Conservation (phyloP, 2,329 filamentous ascomycete genomes). For the Coniella vitis region DNA sequence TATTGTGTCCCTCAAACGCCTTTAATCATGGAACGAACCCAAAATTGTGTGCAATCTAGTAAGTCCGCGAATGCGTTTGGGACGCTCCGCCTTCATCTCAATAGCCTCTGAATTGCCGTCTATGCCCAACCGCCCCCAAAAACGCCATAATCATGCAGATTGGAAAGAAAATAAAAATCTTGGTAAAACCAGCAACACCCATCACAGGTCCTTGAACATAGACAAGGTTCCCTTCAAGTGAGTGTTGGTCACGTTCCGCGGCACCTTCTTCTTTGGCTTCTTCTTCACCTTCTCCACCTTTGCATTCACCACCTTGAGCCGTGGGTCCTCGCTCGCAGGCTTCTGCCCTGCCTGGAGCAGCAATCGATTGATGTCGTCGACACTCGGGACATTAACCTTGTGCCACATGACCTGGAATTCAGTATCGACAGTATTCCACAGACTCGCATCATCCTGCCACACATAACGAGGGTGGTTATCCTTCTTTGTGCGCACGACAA, state of each 20-base stretch:
- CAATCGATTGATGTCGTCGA: conserved; percentile 70
- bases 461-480: conserved; percentile 80
- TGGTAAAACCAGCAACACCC: background rate
- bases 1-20: conserved; percentile 6
- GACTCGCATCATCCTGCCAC: conserved; percentile 78
- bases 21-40: background rate
- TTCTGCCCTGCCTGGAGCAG: conserved; percentile 73
- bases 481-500: conserved; percentile 88
- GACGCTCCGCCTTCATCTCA: background rate
- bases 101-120: background rate
- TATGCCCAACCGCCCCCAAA: conserved; percentile 2
- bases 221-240: conserved; percentile 43
- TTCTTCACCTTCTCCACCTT: conserved; percentile 64
- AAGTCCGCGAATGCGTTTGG: background rate
- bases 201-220: conserved; percentile 57
- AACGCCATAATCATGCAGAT: conserved; percentile 12
- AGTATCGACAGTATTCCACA: conserved; percentile 67
- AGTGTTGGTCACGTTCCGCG: conserved; percentile 77
- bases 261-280: conserved; percentile 57
- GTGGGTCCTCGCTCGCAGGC: conserved; percentile 74
- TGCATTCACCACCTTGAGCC: conserved; percentile 48
- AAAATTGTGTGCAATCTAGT: conserved; percentile 6
- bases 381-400: conserved; percentile 67
- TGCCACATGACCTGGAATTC: conserved; percentile 84
- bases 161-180: background rate